Conservation (phyloP, 2,329 filamentous ascomycete species). For the Falciphora oryzae region DNA sequence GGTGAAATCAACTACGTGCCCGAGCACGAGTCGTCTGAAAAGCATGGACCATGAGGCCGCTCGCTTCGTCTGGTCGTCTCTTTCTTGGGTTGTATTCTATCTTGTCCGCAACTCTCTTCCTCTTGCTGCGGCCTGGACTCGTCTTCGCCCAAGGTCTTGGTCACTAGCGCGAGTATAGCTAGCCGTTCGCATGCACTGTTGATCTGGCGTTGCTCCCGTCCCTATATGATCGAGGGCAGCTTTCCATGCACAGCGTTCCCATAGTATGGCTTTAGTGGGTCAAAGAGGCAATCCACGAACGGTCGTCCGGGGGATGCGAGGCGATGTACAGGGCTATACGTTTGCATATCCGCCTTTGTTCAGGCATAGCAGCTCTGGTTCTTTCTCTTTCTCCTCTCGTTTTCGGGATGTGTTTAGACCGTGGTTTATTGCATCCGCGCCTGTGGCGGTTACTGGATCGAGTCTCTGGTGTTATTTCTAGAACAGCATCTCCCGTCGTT, state of each 20-base stretch:
- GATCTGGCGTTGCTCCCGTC: neutral
- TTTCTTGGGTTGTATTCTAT: neutral
- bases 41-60: slow-evolving; percentile 6
- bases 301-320: neutral
- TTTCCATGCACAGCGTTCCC: neutral
- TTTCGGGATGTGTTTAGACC: neutral
- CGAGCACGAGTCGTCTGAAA: slow-evolving; percentile 46
- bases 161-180: neutral
- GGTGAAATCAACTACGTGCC: slow-evolving; percentile 67
- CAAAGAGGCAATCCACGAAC: neutral
- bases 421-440: neutral
- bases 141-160: neutral
- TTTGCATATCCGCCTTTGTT: slow-evolving; percentile 1
- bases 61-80: neutral
- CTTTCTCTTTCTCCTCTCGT: slow-evolving; percentile 1
- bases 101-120: neutral
- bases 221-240: no score
- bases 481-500: neutral
- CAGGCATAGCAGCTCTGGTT: neutral
- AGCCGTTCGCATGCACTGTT: neutral
- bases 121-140: no score
- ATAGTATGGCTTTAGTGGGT: neutral
- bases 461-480: neutral
- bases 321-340: neutral
- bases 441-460: neutral